phyloP scores from a whole-genome alignment of 2,329 filamentous ascomycete genomes.

The Emmonsiellopsis sp. region DNA sequence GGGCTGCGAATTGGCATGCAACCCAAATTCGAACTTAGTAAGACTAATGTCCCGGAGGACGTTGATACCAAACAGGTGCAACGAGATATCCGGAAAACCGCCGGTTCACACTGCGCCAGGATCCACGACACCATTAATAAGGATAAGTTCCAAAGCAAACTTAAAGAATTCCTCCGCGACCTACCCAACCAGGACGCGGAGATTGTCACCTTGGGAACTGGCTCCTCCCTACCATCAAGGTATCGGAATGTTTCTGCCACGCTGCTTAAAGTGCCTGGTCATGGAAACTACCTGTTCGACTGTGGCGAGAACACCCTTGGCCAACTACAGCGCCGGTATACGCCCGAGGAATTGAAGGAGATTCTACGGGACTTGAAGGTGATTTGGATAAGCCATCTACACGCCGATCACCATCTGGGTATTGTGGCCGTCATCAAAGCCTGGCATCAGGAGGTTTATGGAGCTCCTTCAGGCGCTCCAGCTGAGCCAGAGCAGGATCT shows the following conservation, averaged over 20 bases:
- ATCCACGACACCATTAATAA: conserved; percentile 19
- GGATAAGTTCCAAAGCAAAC: conserved; percentile 21
- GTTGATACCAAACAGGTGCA: conserved; percentile 16
- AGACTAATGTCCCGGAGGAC: conserved; percentile 18
- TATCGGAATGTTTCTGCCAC: conserved; percentile 93
- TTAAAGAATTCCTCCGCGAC: conserved; percentile 45
- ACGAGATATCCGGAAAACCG: conserved; percentile 2
- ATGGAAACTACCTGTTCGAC: conserved; percentile 85
- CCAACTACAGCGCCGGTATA: conserved; percentile 68
- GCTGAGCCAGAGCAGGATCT: conserved; percentile 28
- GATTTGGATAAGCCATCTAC: conserved; percentile 90
- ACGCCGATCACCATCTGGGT: conserved; percentile 93
- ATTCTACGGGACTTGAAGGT: conserved; percentile 68
- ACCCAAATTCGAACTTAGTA: conserved; percentile 33
- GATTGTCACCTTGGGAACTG: conserved; percentile 80
- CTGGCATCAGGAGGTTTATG: conserved; percentile 57
- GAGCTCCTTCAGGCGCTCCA: conserved; percentile 19
- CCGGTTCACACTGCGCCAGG: neutral
- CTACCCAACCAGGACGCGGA: conserved; percentile 69
- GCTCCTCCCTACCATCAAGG: conserved; percentile 80
- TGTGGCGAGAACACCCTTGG: conserved; percentile 88
- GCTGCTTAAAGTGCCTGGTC: conserved; percentile 69
- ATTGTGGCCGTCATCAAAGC: conserved; percentile 70
- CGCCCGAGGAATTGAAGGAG: conserved; percentile 52
- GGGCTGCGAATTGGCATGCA: conserved; percentile 40